Evolutionary conservation across 768 basidiomycete species (phyloP), one percentile per base, ranked within the genome.

Genomic region (Russula dissimulans): DNA sequence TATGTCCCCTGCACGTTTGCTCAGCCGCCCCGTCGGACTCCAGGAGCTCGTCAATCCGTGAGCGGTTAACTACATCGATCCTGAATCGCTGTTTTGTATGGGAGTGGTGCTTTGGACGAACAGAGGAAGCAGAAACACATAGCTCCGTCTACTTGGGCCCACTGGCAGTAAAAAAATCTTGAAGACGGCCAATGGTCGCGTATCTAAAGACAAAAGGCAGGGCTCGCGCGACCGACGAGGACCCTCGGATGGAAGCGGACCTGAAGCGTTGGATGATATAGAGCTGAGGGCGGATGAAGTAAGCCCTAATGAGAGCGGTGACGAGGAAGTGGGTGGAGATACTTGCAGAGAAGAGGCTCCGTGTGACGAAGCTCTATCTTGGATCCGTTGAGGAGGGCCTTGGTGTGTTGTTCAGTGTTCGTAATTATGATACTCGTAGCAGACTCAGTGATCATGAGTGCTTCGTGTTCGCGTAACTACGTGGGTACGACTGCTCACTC

Each of bases 361-460:
- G 97, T 59, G 75, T 99, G 42, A 95, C 95, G 5, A 89, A 93
- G 71, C 71, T 95, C 63, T 97, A 98, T 72, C 76, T 99, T 43
- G 84, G 92, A 62, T 86, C 79, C 62, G 84, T 98, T 14, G 89
- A 90, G 71, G 82, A 86, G 61, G 71, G 80, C 41, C 72, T 95
- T 31, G 77, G 86, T 83, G 66, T 71, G 82, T 46, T 43, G 50
- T 29, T 45, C 15, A n/a, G 29, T 38, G 15, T 10, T 8, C 38
- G 12, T 31, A 9, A 41, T 17, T 34, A 43, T 36, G 11, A 71
- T 88, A 45, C 90, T 87, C 69, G 76, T 95, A 53, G 89, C 87
- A 29, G 84, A 89, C 56, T 76, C 77, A 14, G 89, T 90, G 70
- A 26, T 26, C 22, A 26, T 26, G 1, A 61, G 82, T 76, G 17